Percentiles rank a stretch among this genome's conserved stretches.
These are phyloP conservation scores for Scytalidium lignicola DNA, from an alignment of 2,329 filamentous ascomycete species.

Conservation along the genomic window DNA sequence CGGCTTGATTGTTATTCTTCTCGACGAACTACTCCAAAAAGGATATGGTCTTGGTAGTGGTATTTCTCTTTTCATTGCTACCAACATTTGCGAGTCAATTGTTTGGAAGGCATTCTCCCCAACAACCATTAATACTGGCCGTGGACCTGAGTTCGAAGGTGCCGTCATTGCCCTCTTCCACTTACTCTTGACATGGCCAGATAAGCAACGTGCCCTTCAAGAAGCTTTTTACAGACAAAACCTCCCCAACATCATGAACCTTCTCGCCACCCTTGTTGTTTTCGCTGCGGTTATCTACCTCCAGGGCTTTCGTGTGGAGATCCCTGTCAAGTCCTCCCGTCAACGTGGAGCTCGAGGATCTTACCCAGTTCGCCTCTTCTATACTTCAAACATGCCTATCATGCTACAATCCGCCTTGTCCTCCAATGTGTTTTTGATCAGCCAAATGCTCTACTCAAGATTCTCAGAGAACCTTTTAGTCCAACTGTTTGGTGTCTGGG, in stretches of 20 bases:
- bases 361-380: slow-evolving; percentile 98
- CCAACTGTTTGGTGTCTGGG: slow-evolving; percentile 96
- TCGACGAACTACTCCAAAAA: slow-evolving; percentile 98
- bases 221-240: slow-evolving; percentile 99
- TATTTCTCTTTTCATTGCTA: slow-evolving; percentile 99
- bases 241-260: slow-evolving; percentile 98
- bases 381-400: slow-evolving; percentile 99
- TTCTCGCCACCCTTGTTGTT: slow-evolving; percentile 85
- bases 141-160: slow-evolving; percentile 98
- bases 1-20: slow-evolving; percentile 96
- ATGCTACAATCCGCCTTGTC: slow-evolving; percentile 99
- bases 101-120: slow-evolving; percentile 99
- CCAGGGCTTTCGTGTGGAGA: slow-evolving; percentile 98
- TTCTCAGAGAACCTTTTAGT: slow-evolving; percentile 99
- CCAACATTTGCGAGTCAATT: slow-evolving; percentile 99
- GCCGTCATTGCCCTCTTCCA: slow-evolving; percentile 98
- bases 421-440: slow-evolving; percentile 98
- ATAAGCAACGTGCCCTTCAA: slow-evolving; percentile 97
- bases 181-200: slow-evolving; percentile 95
- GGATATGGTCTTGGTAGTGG: slow-evolving; percentile 97
- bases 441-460: slow-evolving; percentile 98
- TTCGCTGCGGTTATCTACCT: slow-evolving; percentile 99
- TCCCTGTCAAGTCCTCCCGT: slow-evolving; percentile 98
- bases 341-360: slow-evolving; percentile 98
- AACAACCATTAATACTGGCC: slow-evolving; percentile 98